These are phyloP conservation scores for Clitoria ternatea DNA, from an alignment of 306 rosid genomes.

Conservation along the genomic window DNA sequence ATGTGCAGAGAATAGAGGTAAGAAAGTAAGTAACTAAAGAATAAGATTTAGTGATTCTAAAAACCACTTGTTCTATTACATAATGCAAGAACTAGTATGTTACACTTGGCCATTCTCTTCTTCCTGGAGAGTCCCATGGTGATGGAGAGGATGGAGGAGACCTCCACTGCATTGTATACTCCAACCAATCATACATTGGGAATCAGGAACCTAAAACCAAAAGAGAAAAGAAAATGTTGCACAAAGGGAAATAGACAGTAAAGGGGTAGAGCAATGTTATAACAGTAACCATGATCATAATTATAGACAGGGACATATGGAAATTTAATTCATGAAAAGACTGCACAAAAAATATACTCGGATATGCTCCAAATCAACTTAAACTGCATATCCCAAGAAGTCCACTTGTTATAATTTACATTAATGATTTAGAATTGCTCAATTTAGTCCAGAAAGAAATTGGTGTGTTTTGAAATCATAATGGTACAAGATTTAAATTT, in stretches of 20 bases:
- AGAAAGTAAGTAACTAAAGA: background rate
- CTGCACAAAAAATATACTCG: background rate
- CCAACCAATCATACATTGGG: slow-evolving; percentile 33
- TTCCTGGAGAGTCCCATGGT: slow-evolving; percentile 29
- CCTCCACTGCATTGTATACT: slow-evolving; percentile 16
- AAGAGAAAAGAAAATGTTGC: background rate
- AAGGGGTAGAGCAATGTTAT: too few species aligned
- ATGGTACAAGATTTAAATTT: too few species aligned
- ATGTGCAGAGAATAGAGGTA: background rate
- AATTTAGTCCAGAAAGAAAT: background rate
- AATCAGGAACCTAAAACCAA: slow-evolving; percentile 24
- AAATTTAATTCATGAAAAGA: background rate
- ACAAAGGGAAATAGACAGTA: background rate
- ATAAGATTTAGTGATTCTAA: background rate
- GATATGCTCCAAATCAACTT: background rate
- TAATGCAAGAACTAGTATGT: background rate
- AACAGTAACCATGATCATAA: background rate
- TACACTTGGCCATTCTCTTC: slow-evolving; percentile 1
- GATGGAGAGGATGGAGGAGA: slow-evolving; percentile 29
- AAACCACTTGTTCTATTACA: background rate
- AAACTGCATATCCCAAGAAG: background rate
- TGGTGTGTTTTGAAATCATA: background rate
- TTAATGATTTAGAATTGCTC: background rate
- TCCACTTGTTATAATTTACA: background rate
- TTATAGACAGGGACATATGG: background rate